These are phyloP conservation scores for Cryphonectria carpinicola DNA, from an alignment of 2,329 filamentous ascomycete species.

Conservation along the genomic window DNA sequence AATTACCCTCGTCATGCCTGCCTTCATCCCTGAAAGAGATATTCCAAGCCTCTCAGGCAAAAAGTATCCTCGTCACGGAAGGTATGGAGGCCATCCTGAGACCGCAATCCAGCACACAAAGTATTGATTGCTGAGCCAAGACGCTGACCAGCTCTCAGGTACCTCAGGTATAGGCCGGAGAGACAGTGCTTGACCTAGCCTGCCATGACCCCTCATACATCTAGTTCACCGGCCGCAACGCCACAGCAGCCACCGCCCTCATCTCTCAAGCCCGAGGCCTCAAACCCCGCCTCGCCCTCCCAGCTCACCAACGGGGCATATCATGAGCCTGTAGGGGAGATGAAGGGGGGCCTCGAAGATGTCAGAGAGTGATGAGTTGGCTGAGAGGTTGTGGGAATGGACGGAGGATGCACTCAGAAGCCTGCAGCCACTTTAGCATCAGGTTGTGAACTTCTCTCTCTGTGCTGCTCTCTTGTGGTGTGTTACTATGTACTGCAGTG, in stretches of 20 bases:
- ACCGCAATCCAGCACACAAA: not conserved
- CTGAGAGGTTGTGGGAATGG: slow-evolving; percentile 41
- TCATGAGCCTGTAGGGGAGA: slow-evolving; percentile 39
- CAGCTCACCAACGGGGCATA: slow-evolving; percentile 36
- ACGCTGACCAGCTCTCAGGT: not conserved
- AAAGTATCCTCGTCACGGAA: slow-evolving; percentile 48
- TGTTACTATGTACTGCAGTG: too few relatives aligned
- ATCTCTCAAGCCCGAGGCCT: slow-evolving; percentile 27
- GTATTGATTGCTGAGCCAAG: not conserved
- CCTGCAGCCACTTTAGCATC: not conserved
- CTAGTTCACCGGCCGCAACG: slow-evolving; percentile 55
- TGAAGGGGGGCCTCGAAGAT: slow-evolving; percentile 31
- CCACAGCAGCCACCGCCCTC: slow-evolving; percentile 47
- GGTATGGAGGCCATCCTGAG: slow-evolving; percentile 32
- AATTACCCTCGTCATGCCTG: slow-evolving; percentile 5
- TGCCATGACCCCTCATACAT: slow-evolving; percentile 53
- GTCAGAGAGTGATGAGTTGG: slow-evolving; percentile 34
- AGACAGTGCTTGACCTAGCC: slow-evolving; percentile 45
- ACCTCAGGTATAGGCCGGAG: slow-evolving; percentile 48
- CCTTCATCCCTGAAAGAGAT: slow-evolving; percentile 39
- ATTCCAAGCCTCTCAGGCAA: slow-evolving; percentile 44
- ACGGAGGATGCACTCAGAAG: slow-evolving; percentile 37
- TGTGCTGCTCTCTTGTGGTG: too few relatives aligned
- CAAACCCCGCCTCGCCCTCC: not conserved
- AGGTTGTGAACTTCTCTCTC: not conserved